Evolutionary conservation across 2,329 filamentous ascomycete species (phyloP).

Genomic region (Ascochyta fabae): DNA sequence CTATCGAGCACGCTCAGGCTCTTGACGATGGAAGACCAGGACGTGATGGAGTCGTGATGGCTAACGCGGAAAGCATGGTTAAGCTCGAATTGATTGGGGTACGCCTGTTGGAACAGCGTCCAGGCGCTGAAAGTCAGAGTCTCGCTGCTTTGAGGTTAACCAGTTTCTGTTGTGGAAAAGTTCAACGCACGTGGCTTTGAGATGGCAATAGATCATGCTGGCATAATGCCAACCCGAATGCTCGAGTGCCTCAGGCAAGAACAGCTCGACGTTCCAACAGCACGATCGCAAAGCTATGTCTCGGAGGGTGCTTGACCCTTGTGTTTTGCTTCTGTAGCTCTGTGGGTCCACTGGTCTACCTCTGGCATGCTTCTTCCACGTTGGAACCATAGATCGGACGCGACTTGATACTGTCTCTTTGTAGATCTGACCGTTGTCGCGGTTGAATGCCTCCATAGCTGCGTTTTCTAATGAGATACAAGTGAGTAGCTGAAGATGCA

Average conservation of each 20-base stretch:
- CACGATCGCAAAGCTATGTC: slow-evolving; percentile 3
- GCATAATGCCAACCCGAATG: slow-evolving; percentile 1
- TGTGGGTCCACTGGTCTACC: neutral
- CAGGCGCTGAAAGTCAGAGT: slow-evolving; percentile 4
- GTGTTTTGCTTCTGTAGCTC: neutral
- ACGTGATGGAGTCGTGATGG: neutral
- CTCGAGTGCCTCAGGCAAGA: slow-evolving; percentile 4
- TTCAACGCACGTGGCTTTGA: slow-evolving; percentile 1
- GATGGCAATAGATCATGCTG: neutral
- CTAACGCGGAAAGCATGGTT: neutral
- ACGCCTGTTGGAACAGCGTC: slow-evolving; percentile 2
- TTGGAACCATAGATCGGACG: neutral
- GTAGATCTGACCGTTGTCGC: slow-evolving; percentile 8
- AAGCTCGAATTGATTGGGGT: neutral
- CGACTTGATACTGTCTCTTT: neutral
- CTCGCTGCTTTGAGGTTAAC: neutral
- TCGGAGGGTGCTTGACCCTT: neutral
- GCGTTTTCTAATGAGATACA: neutral
- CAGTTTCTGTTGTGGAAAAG: neutral
- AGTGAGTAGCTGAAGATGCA: neutral
- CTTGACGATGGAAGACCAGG: slow-evolving; percentile 1
- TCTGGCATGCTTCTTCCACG: neutral
- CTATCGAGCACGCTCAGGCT: neutral
- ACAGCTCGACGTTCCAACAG: neutral
- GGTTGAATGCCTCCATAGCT: slow-evolving; percentile 3